These are phyloP conservation scores for Xylaria multiplex DNA, from an alignment of 2,329 filamentous ascomycete genomes.

Conservation along the genomic window DNA sequence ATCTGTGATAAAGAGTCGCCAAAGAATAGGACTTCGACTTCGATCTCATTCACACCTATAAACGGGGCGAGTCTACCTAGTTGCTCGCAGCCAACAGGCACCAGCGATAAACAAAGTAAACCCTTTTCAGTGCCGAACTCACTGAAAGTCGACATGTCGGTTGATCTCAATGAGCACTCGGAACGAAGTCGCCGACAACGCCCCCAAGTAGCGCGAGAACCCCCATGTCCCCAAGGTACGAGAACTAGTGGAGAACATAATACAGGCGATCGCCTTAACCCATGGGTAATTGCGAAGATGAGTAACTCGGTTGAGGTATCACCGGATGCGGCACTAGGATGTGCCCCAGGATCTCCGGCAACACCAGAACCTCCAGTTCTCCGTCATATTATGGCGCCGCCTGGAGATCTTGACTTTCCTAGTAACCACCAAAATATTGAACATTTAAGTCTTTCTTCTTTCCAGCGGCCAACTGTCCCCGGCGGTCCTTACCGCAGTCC, in stretches of 20 bases:
- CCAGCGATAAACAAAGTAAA: neutral
- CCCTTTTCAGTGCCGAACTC: conserved; percentile 7
- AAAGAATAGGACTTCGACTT: conserved; percentile 6
- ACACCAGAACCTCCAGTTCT: conserved; percentile 47
- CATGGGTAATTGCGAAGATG: conserved; percentile 55
- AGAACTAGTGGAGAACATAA: neutral
- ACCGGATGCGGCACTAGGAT: neutral
- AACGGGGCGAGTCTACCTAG: neutral
- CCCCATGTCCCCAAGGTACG: neutral
- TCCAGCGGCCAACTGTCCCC: conserved; percentile 28
- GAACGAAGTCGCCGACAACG: conserved; percentile 10
- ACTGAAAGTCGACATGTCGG: conserved; percentile 40
- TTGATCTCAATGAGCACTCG: conserved; percentile 36
- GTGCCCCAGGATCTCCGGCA: conserved; percentile 18
- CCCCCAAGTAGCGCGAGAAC: conserved; percentile 8
- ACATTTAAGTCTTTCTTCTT: conserved; percentile 12
- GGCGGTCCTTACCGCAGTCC: conserved; percentile 45
- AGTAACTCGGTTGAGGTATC: conserved; percentile 38
- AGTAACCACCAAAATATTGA: conserved; percentile 34
- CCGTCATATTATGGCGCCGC: conserved; percentile 42
- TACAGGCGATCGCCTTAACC: conserved; percentile 46
- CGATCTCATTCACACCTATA: conserved; percentile 31
- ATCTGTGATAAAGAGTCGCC: neutral
- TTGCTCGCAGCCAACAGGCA: neutral
- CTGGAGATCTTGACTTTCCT: conserved; percentile 46